phyloP scores from a whole-genome alignment of 768 basidiomycete species.

The Ramaria sp. region DNA sequence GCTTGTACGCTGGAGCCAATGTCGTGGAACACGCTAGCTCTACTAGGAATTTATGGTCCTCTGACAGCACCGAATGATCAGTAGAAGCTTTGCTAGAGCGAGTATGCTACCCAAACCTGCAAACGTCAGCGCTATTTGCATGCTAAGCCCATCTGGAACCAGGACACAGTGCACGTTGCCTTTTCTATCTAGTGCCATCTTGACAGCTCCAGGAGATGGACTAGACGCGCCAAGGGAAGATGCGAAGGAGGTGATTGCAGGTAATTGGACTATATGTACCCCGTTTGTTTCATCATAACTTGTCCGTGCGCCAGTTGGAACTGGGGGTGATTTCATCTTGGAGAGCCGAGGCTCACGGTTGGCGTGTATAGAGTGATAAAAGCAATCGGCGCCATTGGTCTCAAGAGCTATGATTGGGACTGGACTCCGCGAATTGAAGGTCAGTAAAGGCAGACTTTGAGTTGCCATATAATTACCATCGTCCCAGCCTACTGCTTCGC shows the following conservation, averaged over 20 bases:
- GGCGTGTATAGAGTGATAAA: conserved; percentile 58
- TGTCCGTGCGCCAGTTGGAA: conserved; percentile 31
- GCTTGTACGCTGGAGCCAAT: conserved; percentile 54
- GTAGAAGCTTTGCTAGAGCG: not conserved
- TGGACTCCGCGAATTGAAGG: conserved; percentile 12
- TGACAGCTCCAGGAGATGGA: conserved; percentile 50
- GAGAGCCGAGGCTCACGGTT: conserved; percentile 24
- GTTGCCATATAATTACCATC: conserved; percentile 35
- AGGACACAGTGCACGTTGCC: conserved; percentile 50
- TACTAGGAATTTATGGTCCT: conserved; percentile 65
- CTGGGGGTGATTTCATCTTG: conserved; percentile 22
- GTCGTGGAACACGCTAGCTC: conserved; percentile 70
- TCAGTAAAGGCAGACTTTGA: not conserved
- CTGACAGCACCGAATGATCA: conserved; percentile 22
- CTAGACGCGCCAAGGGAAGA: conserved; percentile 64
- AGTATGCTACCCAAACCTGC: conserved; percentile 34
- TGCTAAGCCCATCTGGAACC: conserved; percentile 58
- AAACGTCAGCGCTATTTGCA: conserved; percentile 47
- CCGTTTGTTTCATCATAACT: conserved; percentile 31
- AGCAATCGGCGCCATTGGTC: conserved; percentile 64
- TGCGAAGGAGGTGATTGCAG: conserved; percentile 49
- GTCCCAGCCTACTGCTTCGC: conserved; percentile 53
- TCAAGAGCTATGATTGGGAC: conserved; percentile 61
- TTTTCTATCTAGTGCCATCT: conserved; percentile 49
- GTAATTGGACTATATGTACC: conserved; percentile 48